phyloP scores from a whole-genome alignment of 352 stramenopile species.

The Pythium aquatile region DNA sequence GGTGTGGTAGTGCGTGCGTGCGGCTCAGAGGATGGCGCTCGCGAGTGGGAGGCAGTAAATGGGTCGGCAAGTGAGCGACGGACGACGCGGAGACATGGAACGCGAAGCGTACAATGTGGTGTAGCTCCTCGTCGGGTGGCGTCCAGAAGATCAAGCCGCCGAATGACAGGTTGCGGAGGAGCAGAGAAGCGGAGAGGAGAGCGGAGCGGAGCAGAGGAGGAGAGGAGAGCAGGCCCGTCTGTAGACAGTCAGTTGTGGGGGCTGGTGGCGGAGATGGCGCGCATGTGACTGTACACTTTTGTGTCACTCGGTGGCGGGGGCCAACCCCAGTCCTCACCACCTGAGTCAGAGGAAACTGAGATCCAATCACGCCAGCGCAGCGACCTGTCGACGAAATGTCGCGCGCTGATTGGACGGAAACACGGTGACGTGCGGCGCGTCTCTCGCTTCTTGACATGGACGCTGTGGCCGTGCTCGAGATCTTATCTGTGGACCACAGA shows the following conservation, averaged over 20 bases:
- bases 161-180: background rate
- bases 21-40: background rate
- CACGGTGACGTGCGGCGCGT: slow-evolving; percentile 18
- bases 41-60: background rate
- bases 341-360: slow-evolving; percentile 9
- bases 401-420: slow-evolving; percentile 10
- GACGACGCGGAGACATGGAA: slow-evolving; percentile 24
- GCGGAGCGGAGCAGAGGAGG: slow-evolving; percentile 1
- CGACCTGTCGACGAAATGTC: slow-evolving; percentile 17
- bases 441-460: background rate
- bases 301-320: background rate
- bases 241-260: background rate
- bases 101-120: background rate
- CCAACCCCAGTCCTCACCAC: slow-evolving; percentile 2
- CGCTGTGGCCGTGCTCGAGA: background rate
- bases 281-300: slow-evolving; percentile 4
- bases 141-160: slow-evolving; percentile 4
- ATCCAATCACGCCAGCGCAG: background rate
- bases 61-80: slow-evolving; percentile 6
- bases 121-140: slow-evolving; percentile 1
- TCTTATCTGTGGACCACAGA: slow-evolving; percentile 7
- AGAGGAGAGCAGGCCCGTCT: background rate
- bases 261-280: no score
- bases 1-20: background rate
- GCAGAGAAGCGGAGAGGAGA: background rate